Percentiles rank a stretch among this genome's conserved stretches.
Conservation (phyloP, 371 early-diverging fungal genomes). For the Apophysomyces elegans region DNA sequence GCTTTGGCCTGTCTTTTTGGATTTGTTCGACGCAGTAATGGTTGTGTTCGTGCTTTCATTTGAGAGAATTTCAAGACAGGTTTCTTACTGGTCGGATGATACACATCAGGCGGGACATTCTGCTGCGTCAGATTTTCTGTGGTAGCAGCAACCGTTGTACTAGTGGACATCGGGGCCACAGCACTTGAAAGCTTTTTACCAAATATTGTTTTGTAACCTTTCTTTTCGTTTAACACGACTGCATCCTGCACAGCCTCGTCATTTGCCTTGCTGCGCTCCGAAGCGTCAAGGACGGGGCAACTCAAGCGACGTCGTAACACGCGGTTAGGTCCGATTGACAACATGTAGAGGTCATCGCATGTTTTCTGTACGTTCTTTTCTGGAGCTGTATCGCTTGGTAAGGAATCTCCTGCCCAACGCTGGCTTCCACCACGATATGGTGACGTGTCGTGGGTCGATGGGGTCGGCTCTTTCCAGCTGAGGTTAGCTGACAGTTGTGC, state of each 20-base stretch:
- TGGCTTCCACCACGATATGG: not conserved
- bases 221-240: not conserved
- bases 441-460: not conserved
- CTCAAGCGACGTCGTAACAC: conserved; percentile 18
- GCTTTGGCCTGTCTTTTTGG: conserved; percentile 37
- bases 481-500: not conserved
- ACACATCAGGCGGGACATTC: not conserved
- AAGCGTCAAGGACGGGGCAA: conserved; percentile 8
- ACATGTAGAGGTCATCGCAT: not conserved
- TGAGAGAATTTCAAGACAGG: conserved; percentile 22
- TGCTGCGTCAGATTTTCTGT: not conserved
- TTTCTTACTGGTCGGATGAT: not conserved
- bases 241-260: not conserved
- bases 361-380: not conserved
- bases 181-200: not conserved
- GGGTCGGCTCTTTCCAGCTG: conserved; percentile 2
- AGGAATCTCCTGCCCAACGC: not conserved
- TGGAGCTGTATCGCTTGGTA: not conserved
- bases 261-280: not conserved
- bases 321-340: not conserved
- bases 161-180: not conserved
- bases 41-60: conserved; percentile 29
- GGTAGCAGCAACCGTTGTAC: not conserved
- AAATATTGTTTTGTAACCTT: not conserved
- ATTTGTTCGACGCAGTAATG: conserved; percentile 26